Conservation (phyloP, 2,329 filamentous ascomycete genomes). For the Tolypocladium sp. region DNA sequence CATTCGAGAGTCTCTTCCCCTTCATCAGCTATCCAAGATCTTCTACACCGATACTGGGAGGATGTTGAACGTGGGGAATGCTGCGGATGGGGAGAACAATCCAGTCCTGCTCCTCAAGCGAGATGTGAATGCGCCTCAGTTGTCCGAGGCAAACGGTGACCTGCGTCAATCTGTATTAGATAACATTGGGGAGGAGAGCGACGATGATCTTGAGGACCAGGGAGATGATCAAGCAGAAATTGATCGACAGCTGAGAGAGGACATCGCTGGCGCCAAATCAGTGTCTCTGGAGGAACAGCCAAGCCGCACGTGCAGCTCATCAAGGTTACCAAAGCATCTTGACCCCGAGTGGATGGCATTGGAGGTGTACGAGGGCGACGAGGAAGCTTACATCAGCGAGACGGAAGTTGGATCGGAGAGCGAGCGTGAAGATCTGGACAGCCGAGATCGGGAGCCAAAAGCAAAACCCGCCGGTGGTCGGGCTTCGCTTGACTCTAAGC, state of each 20-base stretch:
- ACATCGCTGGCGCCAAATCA: conserved; percentile 3
- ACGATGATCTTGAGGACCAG: conserved; percentile 1
- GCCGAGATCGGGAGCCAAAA: conserved; percentile 5
- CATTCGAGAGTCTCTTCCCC: conserved; percentile 43
- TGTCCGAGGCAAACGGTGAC: conserved; percentile 23
- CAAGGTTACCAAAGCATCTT: conserved; percentile 56
- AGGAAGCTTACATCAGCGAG: conserved; percentile 16
- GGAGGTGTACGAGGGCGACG: conserved; percentile 66
- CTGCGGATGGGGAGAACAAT: conserved; percentile 36
- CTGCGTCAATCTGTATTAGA: not conserved
- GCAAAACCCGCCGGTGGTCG: conserved; percentile 6
- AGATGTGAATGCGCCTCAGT: conserved; percentile 28
- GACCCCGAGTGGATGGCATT: conserved; percentile 89
- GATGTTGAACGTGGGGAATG: conserved; percentile 66
- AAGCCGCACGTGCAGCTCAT: not conserved
- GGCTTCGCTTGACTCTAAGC: conserved; percentile 24
- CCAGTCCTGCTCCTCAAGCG: conserved; percentile 25
- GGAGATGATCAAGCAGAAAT: conserved; percentile 32
- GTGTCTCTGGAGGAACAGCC: not conserved
- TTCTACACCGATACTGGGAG: conserved; percentile 90
- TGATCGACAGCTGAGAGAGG: conserved; percentile 32
- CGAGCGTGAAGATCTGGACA: conserved; percentile 32
- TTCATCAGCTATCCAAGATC: conserved; percentile 67
- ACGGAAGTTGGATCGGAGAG: conserved; percentile 26
- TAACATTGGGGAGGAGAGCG: not conserved